Conservation (phyloP, 257 asterid genomes). For the Nicotiana obtusifolia region DNA sequence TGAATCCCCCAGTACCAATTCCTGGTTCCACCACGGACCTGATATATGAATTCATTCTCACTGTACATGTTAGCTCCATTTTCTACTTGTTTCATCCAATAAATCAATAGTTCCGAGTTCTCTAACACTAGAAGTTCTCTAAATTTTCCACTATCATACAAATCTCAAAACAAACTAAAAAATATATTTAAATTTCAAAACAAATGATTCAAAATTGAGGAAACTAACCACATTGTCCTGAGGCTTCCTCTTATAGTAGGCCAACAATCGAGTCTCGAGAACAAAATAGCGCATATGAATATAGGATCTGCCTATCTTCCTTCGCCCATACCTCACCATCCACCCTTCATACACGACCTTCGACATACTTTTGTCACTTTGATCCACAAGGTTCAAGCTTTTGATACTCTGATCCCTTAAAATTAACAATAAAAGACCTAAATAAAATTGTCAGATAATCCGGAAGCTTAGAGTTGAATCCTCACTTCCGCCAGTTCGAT, state of each 20-base stretch:
- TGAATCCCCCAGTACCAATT: too few relatives aligned
- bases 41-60: not conserved
- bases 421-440: too few relatives aligned
- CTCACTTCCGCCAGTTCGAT: slow-evolving; percentile 8
- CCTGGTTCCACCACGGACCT: not conserved
- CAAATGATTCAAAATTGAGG: not conserved
- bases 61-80: not conserved
- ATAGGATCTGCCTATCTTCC: slow-evolving; percentile 81
- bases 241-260: slow-evolving; percentile 91
- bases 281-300: slow-evolving; percentile 91
- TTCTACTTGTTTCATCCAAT: not conserved
- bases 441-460: not conserved
- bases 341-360: slow-evolving; percentile 88
- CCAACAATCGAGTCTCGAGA: slow-evolving; percentile 66
- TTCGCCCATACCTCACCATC: slow-evolving; percentile 95
- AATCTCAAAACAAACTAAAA: not conserved
- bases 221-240: slow-evolving; percentile 66
- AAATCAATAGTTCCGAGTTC: not conserved
- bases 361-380: slow-evolving; percentile 32
- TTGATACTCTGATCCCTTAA: not conserved
- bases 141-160: not conserved
- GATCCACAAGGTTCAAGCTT: not conserved
- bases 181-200: not conserved
- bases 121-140: not conserved
- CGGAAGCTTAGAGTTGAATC: slow-evolving; percentile 7